phyloP scores from a whole-genome alignment of 495 filamentous ascomycete genomes.

The Cladorrhinum samala region DNA sequence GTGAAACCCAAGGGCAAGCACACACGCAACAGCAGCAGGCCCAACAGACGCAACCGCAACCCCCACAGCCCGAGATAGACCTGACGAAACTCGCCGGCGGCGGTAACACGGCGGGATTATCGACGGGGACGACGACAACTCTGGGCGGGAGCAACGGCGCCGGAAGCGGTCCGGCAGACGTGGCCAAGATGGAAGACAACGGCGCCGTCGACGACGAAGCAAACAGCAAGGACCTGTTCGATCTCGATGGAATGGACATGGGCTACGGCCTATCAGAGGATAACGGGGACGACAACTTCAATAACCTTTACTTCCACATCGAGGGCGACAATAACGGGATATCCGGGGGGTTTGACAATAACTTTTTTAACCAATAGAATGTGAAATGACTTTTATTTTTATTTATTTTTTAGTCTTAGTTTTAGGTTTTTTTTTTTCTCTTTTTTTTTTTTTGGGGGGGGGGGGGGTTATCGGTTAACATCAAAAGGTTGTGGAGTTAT shows the following conservation, averaged over 20 bases:
- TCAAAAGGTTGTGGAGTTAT: too few relatives aligned
- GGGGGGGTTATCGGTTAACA: too few relatives aligned
- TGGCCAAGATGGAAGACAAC: conserved; percentile 17
- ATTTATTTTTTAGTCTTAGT: too few relatives aligned
- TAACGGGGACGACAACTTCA: conserved; percentile 33
- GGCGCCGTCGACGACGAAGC: conserved; percentile 22
- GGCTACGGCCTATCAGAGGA: conserved; percentile 31
- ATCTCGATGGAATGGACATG: conserved; percentile 27
- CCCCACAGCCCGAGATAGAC: conserved; percentile 3
- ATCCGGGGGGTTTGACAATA: conserved; percentile 31
- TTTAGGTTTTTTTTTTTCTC: too few relatives aligned
- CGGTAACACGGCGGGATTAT: too few relatives aligned
- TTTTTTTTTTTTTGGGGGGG: not conserved
- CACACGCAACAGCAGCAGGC: conserved; percentile 4
- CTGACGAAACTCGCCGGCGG: conserved; percentile 2
- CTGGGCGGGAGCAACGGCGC: too few relatives aligned
- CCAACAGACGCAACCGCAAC: conserved; percentile 9
- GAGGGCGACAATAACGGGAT: conserved; percentile 28
- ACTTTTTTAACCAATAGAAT: conserved; percentile 12
- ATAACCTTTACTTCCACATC: conserved; percentile 35
- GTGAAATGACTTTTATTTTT: not conserved
- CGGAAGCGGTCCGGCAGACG: conserved; percentile 11
- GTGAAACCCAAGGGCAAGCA: conserved; percentile 16
- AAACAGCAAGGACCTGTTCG: conserved; percentile 37
- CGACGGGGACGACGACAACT: too few relatives aligned